These are phyloP conservation scores for Colletotrichum cordylinicola DNA, from an alignment of 2,329 filamentous ascomycete genomes.

Conservation along the genomic window DNA sequence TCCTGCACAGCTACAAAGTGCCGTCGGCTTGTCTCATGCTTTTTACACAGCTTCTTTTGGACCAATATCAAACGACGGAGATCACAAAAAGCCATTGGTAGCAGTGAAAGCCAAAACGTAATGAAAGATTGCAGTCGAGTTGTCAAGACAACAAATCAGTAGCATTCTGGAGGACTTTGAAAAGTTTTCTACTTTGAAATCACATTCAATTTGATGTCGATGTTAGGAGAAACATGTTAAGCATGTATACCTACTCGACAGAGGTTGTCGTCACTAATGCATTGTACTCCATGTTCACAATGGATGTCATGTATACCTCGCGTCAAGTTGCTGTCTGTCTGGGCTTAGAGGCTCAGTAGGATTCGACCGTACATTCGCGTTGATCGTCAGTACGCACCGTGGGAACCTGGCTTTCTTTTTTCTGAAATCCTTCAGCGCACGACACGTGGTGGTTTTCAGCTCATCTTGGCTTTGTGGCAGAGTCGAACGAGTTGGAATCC, in stretches of 20 bases:
- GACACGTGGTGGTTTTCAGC: neutral
- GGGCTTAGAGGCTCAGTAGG: neutral
- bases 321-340: neutral
- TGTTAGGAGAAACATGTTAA: neutral
- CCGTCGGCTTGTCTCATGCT: neutral
- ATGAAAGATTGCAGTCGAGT: fast-evolving
- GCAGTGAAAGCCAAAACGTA: neutral
- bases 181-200: no score
- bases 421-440: neutral
- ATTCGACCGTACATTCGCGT: neutral
- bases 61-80: fast-evolving
- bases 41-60: no score
- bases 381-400: neutral
- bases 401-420: neutral
- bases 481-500: neutral
- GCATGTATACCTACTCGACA: no score
- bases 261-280: neutral
- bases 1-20: neutral
- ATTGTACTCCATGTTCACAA: neutral
- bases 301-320: neutral
- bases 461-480: neutral
- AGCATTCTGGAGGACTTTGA: no score
- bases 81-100: fast-evolving
- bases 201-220: neutral
- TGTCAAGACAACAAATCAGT: neutral